Base-by-base conservation (phyloP, 441 rosid species). In the Erodium texanum region DNA sequence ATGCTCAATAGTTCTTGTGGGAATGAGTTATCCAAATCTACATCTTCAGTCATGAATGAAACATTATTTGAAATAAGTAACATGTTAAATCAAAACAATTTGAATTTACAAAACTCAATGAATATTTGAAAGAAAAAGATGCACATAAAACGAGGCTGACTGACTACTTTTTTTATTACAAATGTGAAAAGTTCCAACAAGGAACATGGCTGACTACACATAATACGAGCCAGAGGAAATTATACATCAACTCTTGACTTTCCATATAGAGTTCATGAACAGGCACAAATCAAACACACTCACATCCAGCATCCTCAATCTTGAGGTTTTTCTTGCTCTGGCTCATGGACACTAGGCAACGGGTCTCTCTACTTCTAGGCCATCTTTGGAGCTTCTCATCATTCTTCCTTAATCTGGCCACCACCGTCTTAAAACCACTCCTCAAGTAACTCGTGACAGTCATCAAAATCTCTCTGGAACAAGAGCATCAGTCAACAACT, bases 311-410 rank as follows among this genome's bases (percentile, higher is more conserved):
- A 66, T 80, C 75, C 65, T 83, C 88, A 0, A 78, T 61, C 16
- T 79, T 73, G 54, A 74, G 78, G 79, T 74, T 83, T 78, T 80
- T 78, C 80, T 77, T 89, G 68, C 70, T 82, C 71, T 87, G 92
- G 24, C 80, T 52, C 59, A 19, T 77, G 3, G 87, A 74, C 50
- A 86, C 74, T 65, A 86, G 88, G 66, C 83, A 75, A 18, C 84
- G 82, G 7, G 82, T 68, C 75, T 93, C 97, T 79, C 84, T 90
- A 80, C 82, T 79, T 83, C 76, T 52, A 52, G 59, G 74, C 92
- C 91, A 86, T 77, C 75, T 86, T n/a, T 75, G 71, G 65, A 74
- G 71, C 80, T 82, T 86, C 66, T 78, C 87, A 52, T 82, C 88
- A 0, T 70, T 85, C 66, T 62, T 88, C 77, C 79, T 77, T 18